These are phyloP conservation scores for Penicillium nucicola DNA, from an alignment of 495 filamentous ascomycete species.

Conservation along the genomic window DNA sequence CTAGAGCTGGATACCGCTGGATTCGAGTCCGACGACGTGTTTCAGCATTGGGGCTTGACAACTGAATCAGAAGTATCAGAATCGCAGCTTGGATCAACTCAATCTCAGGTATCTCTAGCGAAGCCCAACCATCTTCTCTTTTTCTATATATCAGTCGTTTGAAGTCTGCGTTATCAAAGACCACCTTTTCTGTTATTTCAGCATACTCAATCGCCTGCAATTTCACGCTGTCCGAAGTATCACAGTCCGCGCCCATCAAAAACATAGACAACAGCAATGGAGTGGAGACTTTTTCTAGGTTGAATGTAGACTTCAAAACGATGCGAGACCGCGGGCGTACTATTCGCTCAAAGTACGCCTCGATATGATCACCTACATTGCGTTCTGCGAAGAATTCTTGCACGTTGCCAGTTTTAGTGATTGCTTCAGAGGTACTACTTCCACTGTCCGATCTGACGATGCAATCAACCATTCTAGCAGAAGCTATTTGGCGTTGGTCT, in stretches of 20 bases:
- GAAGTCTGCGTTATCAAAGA: slow-evolving; percentile 9
- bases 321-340: slow-evolving; percentile 17
- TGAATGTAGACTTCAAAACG: slow-evolving; percentile 13
- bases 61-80: slow-evolving; percentile 11
- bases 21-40: slow-evolving; percentile 10
- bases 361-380: slow-evolving; percentile 6
- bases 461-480: slow-evolving; percentile 4
- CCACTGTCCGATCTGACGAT: background rate
- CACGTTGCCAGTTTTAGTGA: background rate
- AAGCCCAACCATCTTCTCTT: background rate
- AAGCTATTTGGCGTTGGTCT: background rate
- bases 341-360: slow-evolving; percentile 14
- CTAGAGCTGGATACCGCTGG: slow-evolving; percentile 14
- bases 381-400: slow-evolving; percentile 4
- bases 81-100: slow-evolving; percentile 13
- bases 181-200: slow-evolving; percentile 4
- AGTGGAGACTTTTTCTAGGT: slow-evolving; percentile 2
- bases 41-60: slow-evolving; percentile 8
- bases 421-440: background rate
- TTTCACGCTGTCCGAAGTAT: background rate
- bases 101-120: background rate
- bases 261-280: slow-evolving; percentile 7
- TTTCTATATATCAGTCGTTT: slow-evolving; percentile 1
- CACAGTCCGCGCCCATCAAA: slow-evolving; percentile 12
- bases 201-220: slow-evolving; percentile 1